Base-by-base conservation (phyloP, 2,329 filamentous ascomycete species). In the Paraphoma sp. region DNA sequence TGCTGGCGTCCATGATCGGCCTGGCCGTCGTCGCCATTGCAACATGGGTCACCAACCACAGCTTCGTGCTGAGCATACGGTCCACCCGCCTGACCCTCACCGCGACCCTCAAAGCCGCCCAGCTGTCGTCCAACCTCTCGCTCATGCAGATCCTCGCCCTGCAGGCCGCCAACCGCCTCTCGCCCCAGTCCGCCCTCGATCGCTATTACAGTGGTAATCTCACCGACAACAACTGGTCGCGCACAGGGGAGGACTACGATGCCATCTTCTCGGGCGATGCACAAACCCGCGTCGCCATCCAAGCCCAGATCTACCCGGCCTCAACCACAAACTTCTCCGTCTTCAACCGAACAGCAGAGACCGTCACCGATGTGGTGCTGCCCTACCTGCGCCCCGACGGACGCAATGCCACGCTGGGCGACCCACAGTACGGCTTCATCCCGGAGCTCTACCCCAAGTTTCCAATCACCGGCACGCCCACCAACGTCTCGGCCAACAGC, bases 31-130 rank as follows among this genome's bases (percentile, higher is more conserved):
- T 97, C 59, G 87, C 92, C 14, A 85, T 97, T 60, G 91, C 93
- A 68, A 91, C 89, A 74, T 83, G 81, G 80, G 74, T 85, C 59
- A 87, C 86, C 52, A 88, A 85, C 60, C 84, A 87, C 70, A 79
- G 80, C 57, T 88, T 89, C 64, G 85, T 89, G 23, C 79, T 87
- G 31, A 74, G 74, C 48, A 81, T 89, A 53, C 81, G 82, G 46
- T 78, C 85, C 11, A 82, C 85, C 49, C 85, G 88, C 49, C 85
- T 97, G 46, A 81, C 87, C 28, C 82, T 97, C 59, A 92, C 92
- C 1, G 93, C 93, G 6, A 93, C 90, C 2, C 87, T 97, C 71
- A 97, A 97, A 76, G 89, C 93, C 17, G 88, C 90, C 30, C 89
- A 94, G 71, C 84, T 97, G 60, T 83, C 89, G 6, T 89, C 91